Percentiles rank a stretch among this genome's conserved stretches.
Evolutionary conservation across 768 basidiomycete genomes (phyloP).

Genomic region (Boletus eberwhitei): DNA sequence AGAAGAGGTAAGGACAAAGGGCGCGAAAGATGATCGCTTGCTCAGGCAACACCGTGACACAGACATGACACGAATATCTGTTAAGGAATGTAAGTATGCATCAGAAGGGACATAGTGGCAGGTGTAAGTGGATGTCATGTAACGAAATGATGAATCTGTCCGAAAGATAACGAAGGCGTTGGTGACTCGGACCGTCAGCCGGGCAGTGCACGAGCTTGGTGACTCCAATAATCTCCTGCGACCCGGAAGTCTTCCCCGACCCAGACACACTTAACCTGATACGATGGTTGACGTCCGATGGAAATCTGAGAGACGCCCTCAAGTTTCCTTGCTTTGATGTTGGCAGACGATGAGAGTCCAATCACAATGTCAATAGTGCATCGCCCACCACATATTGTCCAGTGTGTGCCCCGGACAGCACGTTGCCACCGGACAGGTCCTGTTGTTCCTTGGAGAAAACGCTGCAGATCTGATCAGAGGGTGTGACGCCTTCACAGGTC

Average conservation of each 20-base stretch:
- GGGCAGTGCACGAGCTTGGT: too few relatives aligned
- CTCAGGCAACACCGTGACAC: too few relatives aligned
- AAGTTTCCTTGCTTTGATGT: constrained; percentile 52
- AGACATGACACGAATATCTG: too few relatives aligned
- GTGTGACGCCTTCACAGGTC: constrained; percentile 37
- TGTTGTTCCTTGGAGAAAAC: neutral
- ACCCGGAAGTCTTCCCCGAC: constrained; percentile 36
- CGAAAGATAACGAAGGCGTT: too few relatives aligned
- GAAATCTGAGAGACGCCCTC: constrained; percentile 40
- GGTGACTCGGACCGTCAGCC: too few relatives aligned
- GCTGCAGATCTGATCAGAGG: neutral
- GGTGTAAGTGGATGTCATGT: too few relatives aligned
- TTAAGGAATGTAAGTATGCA: too few relatives aligned
- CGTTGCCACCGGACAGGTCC: constrained; percentile 38
- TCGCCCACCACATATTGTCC: neutral
- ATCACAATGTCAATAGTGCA: neutral
- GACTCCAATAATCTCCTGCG: constrained; percentile 36
- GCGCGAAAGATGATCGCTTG: too few relatives aligned
- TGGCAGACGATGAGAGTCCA: constrained; percentile 34
- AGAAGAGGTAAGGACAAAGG: too few relatives aligned
- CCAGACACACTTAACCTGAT: constrained; percentile 36
- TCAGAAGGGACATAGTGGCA: too few relatives aligned
- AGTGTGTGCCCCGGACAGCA: constrained; percentile 62
- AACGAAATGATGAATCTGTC: too few relatives aligned
- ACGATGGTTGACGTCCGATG: constrained; percentile 27